Base-by-base conservation (phyloP, 2,329 filamentous ascomycete genomes). In the Clonostachys chloroleuca region DNA sequence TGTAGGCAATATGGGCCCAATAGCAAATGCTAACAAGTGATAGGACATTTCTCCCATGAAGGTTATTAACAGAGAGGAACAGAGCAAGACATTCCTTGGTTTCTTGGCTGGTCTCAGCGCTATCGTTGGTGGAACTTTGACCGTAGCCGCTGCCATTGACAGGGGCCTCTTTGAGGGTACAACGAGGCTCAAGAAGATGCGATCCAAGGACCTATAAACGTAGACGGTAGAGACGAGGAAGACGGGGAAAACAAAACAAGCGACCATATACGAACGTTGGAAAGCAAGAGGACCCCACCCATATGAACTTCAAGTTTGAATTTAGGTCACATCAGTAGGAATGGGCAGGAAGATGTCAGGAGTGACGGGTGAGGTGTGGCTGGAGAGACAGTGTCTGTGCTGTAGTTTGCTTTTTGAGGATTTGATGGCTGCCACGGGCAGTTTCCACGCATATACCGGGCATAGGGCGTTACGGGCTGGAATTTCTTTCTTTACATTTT, bases 11-110 rank as follows among this genome's bases (percentile, higher is more conserved):
- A n/a, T 17, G 13, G 20, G 18, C 5, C 18, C 20, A 20, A 14
- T 14, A 42, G n/a, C n/a, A 42, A 13, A 16, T 7, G 13, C 41
- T 46, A 47, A 49, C 17, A 5, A 9, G 18, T 18, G 14, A 44
- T 47, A 92, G 87, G 94, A 99, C 59, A 99, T 99, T 66, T 97
- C 92, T 3, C 94, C 94, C 6, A 99, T 99, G 94, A 99, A 97
- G 73, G 92, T 99, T 51, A 87, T 99, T 70, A 99, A 99, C 74
- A 87, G 92, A 47, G 95, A 99, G 72, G 86, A 89, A 55, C 83
- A 89, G 42, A 76, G 85, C 51, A 97, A 97, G 76, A 87, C 87
- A 5, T 95, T 99, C 65, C 83, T 89, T 1, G 89, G 89, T 16
- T 99, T 99, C 75, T 69, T 99, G 49, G 92, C 94, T 1, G 94